Conservation (phyloP, 371 early-diverging fungal species). For the Parasitella parasitica region DNA sequence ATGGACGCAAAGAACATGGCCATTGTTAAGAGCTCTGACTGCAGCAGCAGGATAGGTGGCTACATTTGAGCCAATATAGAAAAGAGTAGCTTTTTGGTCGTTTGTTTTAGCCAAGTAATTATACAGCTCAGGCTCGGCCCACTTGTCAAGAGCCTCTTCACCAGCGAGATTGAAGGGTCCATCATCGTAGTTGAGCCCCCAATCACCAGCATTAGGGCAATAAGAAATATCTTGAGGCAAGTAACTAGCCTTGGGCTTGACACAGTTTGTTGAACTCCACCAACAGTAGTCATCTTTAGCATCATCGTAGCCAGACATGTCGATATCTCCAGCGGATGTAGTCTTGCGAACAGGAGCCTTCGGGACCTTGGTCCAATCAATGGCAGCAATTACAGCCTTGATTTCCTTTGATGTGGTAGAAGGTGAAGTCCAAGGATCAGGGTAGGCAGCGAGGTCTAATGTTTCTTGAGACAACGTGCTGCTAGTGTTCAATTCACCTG, state of each 20-base stretch:
- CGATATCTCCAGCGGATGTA: slow-evolving; percentile 17
- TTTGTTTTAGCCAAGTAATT: slow-evolving; percentile 43
- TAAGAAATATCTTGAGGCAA: slow-evolving; percentile 44
- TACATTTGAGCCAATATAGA: slow-evolving; percentile 52
- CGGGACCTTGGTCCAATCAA: slow-evolving; percentile 50
- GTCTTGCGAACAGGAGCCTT: slow-evolving; percentile 33
- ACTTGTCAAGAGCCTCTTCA: slow-evolving; percentile 25
- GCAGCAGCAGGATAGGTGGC: slow-evolving; percentile 46
- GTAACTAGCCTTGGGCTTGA: slow-evolving; percentile 40
- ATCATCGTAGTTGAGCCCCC: slow-evolving; percentile 54
- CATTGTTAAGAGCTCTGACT: slow-evolving; percentile 45
- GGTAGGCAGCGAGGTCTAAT: slow-evolving; percentile 30
- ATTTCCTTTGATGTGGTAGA: slow-evolving; percentile 34
- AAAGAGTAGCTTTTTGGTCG: slow-evolving; percentile 38
- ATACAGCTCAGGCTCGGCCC: slow-evolving; percentile 48
- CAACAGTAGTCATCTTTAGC: slow-evolving; percentile 45
- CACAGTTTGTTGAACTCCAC: slow-evolving; percentile 50
- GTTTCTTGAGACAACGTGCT: slow-evolving; percentile 20
- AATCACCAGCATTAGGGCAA: slow-evolving; percentile 48
- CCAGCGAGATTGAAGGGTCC: slow-evolving; percentile 42
- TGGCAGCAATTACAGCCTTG: slow-evolving; percentile 35
- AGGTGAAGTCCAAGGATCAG: slow-evolving; percentile 40
- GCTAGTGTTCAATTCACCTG: slow-evolving; percentile 24
- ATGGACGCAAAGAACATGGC: slow-evolving; percentile 51
- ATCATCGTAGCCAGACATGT: slow-evolving; percentile 23